phyloP scores from a whole-genome alignment of 2,329 filamentous ascomycete species.

The Cercospora nicotianae region DNA sequence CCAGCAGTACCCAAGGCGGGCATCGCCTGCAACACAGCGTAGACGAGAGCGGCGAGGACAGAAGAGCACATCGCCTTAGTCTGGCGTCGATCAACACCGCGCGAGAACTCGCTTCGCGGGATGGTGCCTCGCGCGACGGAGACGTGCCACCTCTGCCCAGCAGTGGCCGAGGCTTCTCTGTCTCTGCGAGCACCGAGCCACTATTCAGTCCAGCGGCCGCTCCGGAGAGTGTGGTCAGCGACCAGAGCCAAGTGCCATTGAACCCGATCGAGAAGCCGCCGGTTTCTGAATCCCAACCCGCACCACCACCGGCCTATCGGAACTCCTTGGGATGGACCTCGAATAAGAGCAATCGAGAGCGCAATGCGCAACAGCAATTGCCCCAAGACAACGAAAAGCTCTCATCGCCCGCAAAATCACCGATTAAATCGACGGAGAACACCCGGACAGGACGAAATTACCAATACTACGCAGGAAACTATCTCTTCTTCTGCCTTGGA shows the following conservation, averaged over 20 bases:
- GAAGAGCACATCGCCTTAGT: conserved; percentile 53
- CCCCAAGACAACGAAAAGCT: conserved; percentile 58
- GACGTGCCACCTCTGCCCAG: conserved; percentile 53
- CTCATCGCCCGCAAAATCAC: conserved; percentile 77
- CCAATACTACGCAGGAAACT: conserved; percentile 93
- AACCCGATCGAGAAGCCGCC: conserved; percentile 13
- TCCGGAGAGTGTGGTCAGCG: conserved; percentile 59
- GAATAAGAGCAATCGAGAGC: conserved; percentile 23
- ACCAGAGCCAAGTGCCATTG: conserved; percentile 77
- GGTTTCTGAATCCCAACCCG: neutral
- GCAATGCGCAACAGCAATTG: conserved; percentile 23
- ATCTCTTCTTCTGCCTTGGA: conserved; percentile 81
- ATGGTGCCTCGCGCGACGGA: conserved; percentile 42
- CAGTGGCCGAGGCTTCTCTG: conserved; percentile 61
- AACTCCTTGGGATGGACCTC: conserved; percentile 33
- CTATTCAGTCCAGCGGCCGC: conserved; percentile 9
- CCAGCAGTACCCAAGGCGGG: conserved; percentile 19
- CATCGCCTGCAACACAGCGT: conserved; percentile 16
- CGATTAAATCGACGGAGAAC: conserved; percentile 36
- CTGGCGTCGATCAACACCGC: conserved; percentile 55
- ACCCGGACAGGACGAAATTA: conserved; percentile 63
- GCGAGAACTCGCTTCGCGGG: conserved; percentile 35
- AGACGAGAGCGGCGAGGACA: conserved; percentile 27
- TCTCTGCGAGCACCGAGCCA: conserved; percentile 48
- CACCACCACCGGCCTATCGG: conserved; percentile 6